phyloP scores from a whole-genome alignment of 306 rosid species.

The Crataegus laevigata region DNA sequence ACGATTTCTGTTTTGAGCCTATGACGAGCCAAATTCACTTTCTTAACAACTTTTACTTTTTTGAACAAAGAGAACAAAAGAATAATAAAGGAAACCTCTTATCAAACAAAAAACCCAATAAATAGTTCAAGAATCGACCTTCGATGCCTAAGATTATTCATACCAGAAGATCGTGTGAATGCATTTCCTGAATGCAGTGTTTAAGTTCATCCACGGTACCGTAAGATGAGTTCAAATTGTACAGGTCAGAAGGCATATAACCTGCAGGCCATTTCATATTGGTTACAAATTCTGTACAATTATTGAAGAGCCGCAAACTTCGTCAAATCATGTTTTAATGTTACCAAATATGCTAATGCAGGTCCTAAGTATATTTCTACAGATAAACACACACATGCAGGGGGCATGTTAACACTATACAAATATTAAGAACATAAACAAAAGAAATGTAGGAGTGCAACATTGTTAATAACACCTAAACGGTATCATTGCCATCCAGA shows the following conservation, averaged over 20 bases:
- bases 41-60: background rate
- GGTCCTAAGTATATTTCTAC: background rate
- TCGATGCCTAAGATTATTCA: slow-evolving; percentile 15
- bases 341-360: background rate
- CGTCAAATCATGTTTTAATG: background rate
- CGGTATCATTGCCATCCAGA: background rate
- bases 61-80: background rate
- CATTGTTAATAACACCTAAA: background rate
- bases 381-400: background rate
- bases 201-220: slow-evolving; percentile 68
- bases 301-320: background rate
- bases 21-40: background rate
- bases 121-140: background rate
- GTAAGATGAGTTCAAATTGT: slow-evolving; percentile 72
- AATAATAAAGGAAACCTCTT: background rate
- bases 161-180: slow-evolving; percentile 65
- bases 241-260: slow-evolving; percentile 80
- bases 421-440: background rate
- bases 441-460: background rate
- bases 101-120: background rate
- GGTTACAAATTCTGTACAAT: slow-evolving; percentile 12
- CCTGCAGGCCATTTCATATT: slow-evolving; percentile 37
- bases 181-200: slow-evolving; percentile 59
- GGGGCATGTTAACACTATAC: background rate
- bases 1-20: background rate